Conservation (phyloP, 164 flowering plant genomes). For the Magnolia changhungtana region DNA sequence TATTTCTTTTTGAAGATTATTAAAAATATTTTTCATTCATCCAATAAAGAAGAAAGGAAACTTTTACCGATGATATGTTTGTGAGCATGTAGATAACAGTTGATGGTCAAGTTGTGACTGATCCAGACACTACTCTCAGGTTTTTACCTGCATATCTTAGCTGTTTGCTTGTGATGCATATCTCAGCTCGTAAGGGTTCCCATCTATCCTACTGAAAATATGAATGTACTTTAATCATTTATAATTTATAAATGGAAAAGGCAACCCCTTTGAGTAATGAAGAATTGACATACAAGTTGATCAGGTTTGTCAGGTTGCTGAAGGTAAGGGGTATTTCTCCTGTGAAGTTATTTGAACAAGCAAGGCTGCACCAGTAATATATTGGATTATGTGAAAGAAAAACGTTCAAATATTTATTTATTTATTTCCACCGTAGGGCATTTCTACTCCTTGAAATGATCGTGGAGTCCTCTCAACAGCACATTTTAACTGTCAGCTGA, state of each 20-base stretch:
- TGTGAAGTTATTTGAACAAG: conserved; percentile 46
- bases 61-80: neutral
- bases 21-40: neutral
- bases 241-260: neutral
- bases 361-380: conserved; percentile 14
- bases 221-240: conserved; percentile 6
- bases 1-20: neutral
- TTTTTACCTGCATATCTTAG: conserved; percentile 12
- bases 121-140: conserved; percentile 64
- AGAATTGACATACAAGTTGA: conserved; percentile 41
- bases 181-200: no score
- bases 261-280: neutral
- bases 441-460: no score
- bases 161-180: neutral
- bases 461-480: no score
- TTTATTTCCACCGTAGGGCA: no score
- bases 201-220: conserved; percentile 64
- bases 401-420: no score
- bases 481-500: no score
- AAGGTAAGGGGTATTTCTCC: conserved; percentile 44
- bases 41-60: neutral
- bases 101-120: conserved; percentile 56
- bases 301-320: conserved; percentile 40
- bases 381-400: no score
- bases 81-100: conserved; percentile 51